Conservation (phyloP, 1,284 basidiomycete genomes). For the Phellopilus nigrolimitatus region DNA sequence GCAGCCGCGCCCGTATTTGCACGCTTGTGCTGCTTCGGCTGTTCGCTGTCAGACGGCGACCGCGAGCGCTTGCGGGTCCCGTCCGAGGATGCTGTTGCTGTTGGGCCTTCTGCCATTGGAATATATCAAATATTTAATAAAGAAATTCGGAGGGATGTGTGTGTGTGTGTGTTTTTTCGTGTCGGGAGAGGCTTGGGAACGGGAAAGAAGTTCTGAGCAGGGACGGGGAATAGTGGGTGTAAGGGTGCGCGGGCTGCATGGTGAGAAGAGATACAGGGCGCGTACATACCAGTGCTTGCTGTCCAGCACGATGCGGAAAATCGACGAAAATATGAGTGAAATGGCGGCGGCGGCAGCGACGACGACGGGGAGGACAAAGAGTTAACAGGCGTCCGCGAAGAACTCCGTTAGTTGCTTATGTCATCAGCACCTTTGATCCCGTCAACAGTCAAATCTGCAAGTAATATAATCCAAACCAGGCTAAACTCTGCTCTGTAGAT, state of each 20-base stretch:
- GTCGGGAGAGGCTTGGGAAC: constrained; percentile 19
- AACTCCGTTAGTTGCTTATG: not conserved
- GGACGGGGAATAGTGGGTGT: constrained; percentile 17
- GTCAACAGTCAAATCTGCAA: not conserved
- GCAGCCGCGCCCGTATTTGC: constrained; percentile 65
- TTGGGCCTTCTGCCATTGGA: constrained; percentile 37
- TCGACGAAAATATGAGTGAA: not conserved
- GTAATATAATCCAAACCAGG: too few relatives aligned
- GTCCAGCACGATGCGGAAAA: constrained; percentile 1
- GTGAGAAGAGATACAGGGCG: constrained; percentile 7
- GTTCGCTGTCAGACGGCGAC: constrained; percentile 76
- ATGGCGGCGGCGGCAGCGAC: not conserved
- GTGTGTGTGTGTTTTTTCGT: constrained; percentile 14
- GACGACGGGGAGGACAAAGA: not conserved
- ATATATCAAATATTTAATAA: constrained; percentile 18
- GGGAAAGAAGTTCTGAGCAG: constrained; percentile 18
- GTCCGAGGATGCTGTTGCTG: constrained; percentile 73
- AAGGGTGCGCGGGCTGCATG: constrained; percentile 19
- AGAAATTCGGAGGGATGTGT: constrained; percentile 10
- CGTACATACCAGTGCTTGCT: constrained; percentile 16
- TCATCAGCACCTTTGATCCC: not conserved
- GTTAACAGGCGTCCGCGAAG: not conserved
- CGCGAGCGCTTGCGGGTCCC: constrained; percentile 78
- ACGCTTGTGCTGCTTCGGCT: constrained; percentile 75
- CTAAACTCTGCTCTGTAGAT: too few relatives aligned